Conservation (phyloP, 2,329 filamentous ascomycete species). For the Colletotrichum gloeosporioides region DNA sequence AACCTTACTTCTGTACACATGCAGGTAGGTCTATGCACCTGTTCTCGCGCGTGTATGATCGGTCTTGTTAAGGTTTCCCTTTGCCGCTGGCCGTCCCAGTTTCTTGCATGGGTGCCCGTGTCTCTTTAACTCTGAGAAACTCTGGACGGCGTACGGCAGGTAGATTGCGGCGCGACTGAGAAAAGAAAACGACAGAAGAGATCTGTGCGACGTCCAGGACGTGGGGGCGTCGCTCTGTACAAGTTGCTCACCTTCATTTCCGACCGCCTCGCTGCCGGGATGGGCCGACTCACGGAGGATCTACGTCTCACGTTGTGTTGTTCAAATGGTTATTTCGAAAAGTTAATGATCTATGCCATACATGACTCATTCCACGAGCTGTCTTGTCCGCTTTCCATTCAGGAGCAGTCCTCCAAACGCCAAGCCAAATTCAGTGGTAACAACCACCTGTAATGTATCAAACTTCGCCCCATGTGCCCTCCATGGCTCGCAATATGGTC, state of each 20-base stretch:
- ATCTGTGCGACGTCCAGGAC: neutral
- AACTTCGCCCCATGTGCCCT: neutral
- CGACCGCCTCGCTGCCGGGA: neutral
- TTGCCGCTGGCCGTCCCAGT: neutral
- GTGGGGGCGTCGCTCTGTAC: neutral
- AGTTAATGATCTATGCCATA: neutral
- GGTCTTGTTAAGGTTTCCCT: neutral
- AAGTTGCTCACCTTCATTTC: neutral
- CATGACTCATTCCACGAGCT: neutral
- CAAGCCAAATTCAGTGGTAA: neutral
- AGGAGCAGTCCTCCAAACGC: constrained; percentile 1
- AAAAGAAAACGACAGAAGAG: neutral
- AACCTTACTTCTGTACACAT: neutral
- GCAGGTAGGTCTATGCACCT: neutral
- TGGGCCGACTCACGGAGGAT: neutral
- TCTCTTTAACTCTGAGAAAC: neutral
- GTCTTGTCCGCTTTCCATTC: neutral
- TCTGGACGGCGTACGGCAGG: neutral
- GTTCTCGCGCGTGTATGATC: neutral
- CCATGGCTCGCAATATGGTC: neutral
- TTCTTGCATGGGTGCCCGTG: neutral
- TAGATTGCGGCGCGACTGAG: neutral
- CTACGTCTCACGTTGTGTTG: neutral
- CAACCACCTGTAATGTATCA: neutral
- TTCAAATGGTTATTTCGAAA: neutral